Evolutionary conservation across 495 filamentous ascomycete species (phyloP).

Genomic region (Pyronema omphalodes): DNA sequence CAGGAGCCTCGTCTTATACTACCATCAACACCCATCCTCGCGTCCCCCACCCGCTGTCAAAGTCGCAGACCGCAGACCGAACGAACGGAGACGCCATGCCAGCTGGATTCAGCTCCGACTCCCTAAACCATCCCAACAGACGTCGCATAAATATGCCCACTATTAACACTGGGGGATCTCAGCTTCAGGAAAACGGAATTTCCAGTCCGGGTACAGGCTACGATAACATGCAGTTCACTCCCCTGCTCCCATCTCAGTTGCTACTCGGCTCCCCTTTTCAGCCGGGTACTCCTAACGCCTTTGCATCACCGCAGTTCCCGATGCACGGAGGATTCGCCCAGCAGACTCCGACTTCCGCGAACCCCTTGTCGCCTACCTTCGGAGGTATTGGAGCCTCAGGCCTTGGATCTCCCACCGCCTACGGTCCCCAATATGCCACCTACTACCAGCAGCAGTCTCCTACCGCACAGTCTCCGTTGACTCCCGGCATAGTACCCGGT

Average conservation of each 20-base stretch:
- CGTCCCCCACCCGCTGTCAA: conserved; percentile 44
- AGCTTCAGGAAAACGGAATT: conserved; percentile 48
- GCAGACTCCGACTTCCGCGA: conserved; percentile 53
- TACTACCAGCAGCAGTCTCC: conserved; percentile 25
- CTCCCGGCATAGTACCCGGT: conserved; percentile 62
- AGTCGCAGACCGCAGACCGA: conserved; percentile 63
- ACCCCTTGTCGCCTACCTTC: conserved; percentile 72
- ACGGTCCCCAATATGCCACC: conserved; percentile 21
- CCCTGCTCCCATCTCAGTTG: conserved; percentile 81
- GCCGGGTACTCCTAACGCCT: conserved; percentile 75
- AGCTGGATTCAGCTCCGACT: conserved; percentile 19
- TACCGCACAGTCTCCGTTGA: conserved; percentile 50
- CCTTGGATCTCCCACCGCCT: conserved; percentile 23
- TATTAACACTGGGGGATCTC: conserved; percentile 59
- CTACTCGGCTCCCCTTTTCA: conserved; percentile 93
- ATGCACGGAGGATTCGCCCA: conserved; percentile 62
- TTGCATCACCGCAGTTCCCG: conserved; percentile 79
- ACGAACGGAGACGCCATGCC: conserved; percentile 37
- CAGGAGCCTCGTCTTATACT: conserved; percentile 8
- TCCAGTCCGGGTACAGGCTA: conserved; percentile 71
- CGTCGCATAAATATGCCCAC: conserved; percentile 67
- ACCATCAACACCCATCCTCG: conserved; percentile 27
- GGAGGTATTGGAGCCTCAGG: conserved; percentile 37
- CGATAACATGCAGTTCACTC: conserved; percentile 89
- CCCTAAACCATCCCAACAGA: conserved; percentile 54